These are phyloP conservation scores for Aschersonia sp. DNA, from an alignment of 2,329 filamentous ascomycete species.

Conservation along the genomic window DNA sequence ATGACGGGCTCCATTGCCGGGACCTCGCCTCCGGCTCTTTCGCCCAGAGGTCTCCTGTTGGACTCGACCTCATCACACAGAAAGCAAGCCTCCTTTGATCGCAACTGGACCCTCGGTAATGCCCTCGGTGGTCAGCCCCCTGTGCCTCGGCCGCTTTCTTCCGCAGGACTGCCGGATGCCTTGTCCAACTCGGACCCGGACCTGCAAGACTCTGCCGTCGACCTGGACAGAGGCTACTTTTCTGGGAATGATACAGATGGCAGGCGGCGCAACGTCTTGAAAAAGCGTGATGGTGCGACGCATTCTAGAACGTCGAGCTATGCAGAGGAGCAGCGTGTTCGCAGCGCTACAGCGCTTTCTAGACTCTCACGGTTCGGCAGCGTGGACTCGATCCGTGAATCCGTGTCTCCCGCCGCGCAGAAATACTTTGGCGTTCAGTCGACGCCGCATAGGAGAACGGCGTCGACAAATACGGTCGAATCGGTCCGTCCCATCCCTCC, in stretches of 20 bases:
- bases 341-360: slow-evolving; percentile 50
- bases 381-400: slow-evolving; percentile 57
- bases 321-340: slow-evolving; percentile 55
- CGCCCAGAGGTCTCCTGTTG: slow-evolving; percentile 27
- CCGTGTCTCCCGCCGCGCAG: slow-evolving; percentile 48
- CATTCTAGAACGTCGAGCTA: slow-evolving; percentile 65
- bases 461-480: slow-evolving; percentile 43
- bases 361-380: slow-evolving; percentile 70
- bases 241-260: slow-evolving; percentile 76
- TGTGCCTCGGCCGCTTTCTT: slow-evolving; percentile 33
- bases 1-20: slow-evolving; percentile 8
- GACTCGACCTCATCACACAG: slow-evolving; percentile 32
- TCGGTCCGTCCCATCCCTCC: slow-evolving; percentile 35
- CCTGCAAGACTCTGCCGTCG: slow-evolving; percentile 34
- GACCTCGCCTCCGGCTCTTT: slow-evolving; percentile 22
- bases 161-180: slow-evolving; percentile 33
- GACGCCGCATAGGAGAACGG: slow-evolving; percentile 41
- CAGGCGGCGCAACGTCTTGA: slow-evolving; percentile 62
- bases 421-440: slow-evolving; percentile 49
- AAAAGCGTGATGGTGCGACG: slow-evolving; percentile 53
- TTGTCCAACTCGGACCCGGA: slow-evolving; percentile 21
- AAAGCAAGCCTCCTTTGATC: slow-evolving; percentile 56
- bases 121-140: slow-evolving; percentile 25
- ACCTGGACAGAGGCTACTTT: slow-evolving; percentile 83
- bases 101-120: slow-evolving; percentile 52